Conservation (phyloP, 179 eudicot species). For the Carnegiea gigantea region DNA sequence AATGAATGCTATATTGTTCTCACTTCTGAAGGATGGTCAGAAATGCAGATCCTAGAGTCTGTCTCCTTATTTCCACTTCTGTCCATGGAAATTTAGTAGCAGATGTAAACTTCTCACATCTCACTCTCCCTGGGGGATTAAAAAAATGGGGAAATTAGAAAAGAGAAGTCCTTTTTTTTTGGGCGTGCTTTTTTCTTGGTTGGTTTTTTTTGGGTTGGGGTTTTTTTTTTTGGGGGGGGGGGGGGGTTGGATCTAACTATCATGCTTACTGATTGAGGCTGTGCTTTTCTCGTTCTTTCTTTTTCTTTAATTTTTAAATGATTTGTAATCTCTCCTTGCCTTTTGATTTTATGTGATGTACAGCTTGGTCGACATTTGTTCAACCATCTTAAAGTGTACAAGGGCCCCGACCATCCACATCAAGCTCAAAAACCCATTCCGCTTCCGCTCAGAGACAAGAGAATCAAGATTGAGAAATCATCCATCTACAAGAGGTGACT, state of each 20-base stretch:
- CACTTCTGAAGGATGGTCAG: background rate
- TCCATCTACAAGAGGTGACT: background rate
- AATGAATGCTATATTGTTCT: background rate
- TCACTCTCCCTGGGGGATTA: background rate
- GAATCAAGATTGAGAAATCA: slow-evolving; percentile 33
- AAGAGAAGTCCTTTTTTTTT: too few species aligned
- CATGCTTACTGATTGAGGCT: background rate
- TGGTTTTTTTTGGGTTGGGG: too few species aligned
- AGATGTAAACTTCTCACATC: background rate
- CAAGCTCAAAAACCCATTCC: slow-evolving; percentile 79
- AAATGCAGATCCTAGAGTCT: background rate
- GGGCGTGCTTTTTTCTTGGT: too few species aligned
- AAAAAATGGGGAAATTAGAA: background rate
- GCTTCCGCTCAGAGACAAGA: slow-evolving; percentile 66
- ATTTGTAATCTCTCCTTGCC: too few species aligned
- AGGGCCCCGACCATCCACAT: slow-evolving; percentile 88
- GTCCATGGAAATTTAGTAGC: background rate
- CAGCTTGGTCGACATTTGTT: slow-evolving; percentile 89
- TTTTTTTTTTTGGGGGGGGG: too few species aligned
- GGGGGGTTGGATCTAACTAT: background rate
- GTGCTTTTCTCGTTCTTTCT: background rate
- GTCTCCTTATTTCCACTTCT: background rate
- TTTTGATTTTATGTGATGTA: slow-evolving; percentile 12
- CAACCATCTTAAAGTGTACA: slow-evolving; percentile 91
- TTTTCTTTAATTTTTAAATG: background rate